Conservation (phyloP, 106 monocot genomes). For the Acorus gramineus region DNA sequence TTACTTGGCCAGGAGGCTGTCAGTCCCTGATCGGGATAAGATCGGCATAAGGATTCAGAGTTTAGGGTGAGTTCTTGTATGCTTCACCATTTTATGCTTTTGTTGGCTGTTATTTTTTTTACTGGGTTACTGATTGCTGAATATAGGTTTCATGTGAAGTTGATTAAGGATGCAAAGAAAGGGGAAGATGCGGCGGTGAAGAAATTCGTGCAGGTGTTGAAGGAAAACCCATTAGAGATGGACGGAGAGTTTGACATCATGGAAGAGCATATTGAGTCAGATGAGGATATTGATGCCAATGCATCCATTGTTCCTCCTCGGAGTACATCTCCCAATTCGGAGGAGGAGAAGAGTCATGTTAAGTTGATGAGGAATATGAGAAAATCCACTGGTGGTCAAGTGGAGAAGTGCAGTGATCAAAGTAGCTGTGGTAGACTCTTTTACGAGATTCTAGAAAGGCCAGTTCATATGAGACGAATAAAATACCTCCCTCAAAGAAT, state of each 20-base stretch:
- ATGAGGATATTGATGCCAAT: too few relatives aligned
- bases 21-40: constrained; percentile 41
- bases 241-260: constrained; percentile 3
- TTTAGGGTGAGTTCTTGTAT: constrained; percentile 45
- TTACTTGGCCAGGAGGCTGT: constrained; percentile 50
- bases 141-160: constrained; percentile 41
- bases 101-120: neutral
- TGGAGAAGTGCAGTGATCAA: constrained; percentile 10
- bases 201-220: constrained; percentile 7
- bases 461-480: too few relatives aligned
- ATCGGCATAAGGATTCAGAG: constrained; percentile 76
- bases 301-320: too few relatives aligned
- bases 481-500: too few relatives aligned
- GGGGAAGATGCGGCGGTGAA: constrained; percentile 27
- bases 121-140: neutral
- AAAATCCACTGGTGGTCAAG: constrained; percentile 1
- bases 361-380: neutral
- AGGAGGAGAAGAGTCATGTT: constrained; percentile 5
- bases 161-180: constrained; percentile 40
- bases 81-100: neutral
- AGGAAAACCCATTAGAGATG: neutral
- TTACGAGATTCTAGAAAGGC: too few relatives aligned
- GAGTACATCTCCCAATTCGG: too few relatives aligned
- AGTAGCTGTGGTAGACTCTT: too few relatives aligned
- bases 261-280: neutral